These are phyloP conservation scores for Solanum chilense DNA, from an alignment of 257 asterid species.

Conservation along the genomic window DNA sequence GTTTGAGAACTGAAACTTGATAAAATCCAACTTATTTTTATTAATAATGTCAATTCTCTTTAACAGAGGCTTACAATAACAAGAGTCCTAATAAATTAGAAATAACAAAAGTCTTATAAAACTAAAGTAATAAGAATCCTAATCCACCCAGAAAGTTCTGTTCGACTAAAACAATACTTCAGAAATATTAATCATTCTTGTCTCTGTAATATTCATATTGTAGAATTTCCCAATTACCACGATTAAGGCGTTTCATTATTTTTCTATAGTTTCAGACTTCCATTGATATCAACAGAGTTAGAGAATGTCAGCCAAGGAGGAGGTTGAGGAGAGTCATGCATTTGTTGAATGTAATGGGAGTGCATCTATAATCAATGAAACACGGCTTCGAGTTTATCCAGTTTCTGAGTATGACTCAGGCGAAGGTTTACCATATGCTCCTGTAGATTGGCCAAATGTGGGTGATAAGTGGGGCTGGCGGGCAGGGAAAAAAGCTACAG, in stretches of 20 bases:
- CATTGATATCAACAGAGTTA: background rate
- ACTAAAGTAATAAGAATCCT: no score
- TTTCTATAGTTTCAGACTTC: background rate
- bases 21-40: no score
- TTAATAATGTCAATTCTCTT: no score
- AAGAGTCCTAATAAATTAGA: no score
- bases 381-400: background rate
- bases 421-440: slow-evolving; percentile 82
- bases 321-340: slow-evolving; percentile 34
- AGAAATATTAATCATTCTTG: no score
- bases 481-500: slow-evolving; percentile 43
- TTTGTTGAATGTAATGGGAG: background rate
- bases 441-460: slow-evolving; percentile 66
- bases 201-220: no score
- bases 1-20: no score
- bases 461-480: slow-evolving; percentile 87
- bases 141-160: no score
- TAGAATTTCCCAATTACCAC: no score
- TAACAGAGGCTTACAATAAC: no score
- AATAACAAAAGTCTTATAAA: no score
- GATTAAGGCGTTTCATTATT: background rate
- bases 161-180: no score
- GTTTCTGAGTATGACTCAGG: slow-evolving; percentile 39
- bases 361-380: background rate
- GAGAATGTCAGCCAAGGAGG: background rate